phyloP scores from a whole-genome alignment of 2,329 filamentous ascomycete genomes.

The Diplodia intermedia region DNA sequence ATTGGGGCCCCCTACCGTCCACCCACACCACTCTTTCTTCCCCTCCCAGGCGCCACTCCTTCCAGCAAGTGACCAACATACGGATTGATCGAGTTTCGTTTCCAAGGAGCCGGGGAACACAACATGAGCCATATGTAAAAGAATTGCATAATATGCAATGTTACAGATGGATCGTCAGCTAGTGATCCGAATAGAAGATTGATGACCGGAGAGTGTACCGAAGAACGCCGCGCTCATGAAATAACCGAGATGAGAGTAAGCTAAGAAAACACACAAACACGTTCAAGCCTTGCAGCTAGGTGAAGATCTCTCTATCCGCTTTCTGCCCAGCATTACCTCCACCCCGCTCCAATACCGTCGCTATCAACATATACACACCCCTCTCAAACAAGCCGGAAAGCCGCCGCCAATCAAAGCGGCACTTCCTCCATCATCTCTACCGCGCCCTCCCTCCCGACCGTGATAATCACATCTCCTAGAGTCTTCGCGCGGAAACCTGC shows the following conservation, averaged over 20 bases:
- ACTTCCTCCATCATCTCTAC: conserved; percentile 74
- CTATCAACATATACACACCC: not conserved
- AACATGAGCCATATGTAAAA: no score
- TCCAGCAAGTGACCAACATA: no score
- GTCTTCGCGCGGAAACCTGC: conserved; percentile 76
- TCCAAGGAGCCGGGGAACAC: no score
- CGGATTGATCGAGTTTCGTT: no score
- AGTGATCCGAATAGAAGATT: no score
- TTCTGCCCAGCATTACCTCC: not conserved
- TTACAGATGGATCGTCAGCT: no score
- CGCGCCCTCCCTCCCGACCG: conserved; percentile 69
- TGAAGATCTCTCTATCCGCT: not conserved
- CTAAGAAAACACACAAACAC: not conserved
- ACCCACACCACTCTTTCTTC: no score
- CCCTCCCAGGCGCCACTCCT: no score
- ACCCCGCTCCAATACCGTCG: not conserved
- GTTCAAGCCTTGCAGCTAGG: not conserved
- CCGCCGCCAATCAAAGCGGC: conserved; percentile 58
- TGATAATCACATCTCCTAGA: conserved; percentile 75
- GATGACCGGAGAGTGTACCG: no score
- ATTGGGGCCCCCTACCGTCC: no score
- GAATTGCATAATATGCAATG: no score
- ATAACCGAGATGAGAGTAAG: conserved; percentile 1
- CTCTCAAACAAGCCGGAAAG: not conserved
- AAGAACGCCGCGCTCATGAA: not conserved